A percentile compares a stretch with the other conserved stretches of the same genome.
phyloP scores from a whole-genome alignment of 2,329 filamentous ascomycete species.

The Colletotrichum orchidophilum region DNA sequence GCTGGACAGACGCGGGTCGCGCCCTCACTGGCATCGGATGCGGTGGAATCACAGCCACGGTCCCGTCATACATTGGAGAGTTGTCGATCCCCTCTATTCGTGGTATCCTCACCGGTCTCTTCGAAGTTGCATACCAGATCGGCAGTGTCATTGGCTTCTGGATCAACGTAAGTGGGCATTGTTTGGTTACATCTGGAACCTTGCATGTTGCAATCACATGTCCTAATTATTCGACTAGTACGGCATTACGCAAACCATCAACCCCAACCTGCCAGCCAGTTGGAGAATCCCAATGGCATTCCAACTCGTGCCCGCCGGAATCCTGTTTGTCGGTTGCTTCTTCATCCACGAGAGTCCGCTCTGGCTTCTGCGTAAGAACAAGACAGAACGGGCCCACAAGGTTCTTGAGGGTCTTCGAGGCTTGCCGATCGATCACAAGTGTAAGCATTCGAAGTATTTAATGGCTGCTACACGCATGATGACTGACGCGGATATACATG shows the following conservation, averaged over 20 bases:
- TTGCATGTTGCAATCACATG: background rate
- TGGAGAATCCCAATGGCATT: slow-evolving; percentile 62
- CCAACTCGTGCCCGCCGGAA: slow-evolving; percentile 52
- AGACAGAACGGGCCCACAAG: slow-evolving; percentile 38
- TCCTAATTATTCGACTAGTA: slow-evolving; percentile 36
- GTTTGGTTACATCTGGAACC: background rate
- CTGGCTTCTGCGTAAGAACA: slow-evolving; percentile 35
- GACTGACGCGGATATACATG: background rate
- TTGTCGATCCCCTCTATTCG: slow-evolving; percentile 66
- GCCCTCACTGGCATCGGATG: slow-evolving; percentile 66
- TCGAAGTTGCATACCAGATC: slow-evolving; percentile 62
- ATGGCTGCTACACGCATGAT: too few species aligned
- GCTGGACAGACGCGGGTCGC: slow-evolving; percentile 53
- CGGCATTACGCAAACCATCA: slow-evolving; percentile 51
- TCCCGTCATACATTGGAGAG: slow-evolving; percentile 72
- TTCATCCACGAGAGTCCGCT: slow-evolving; percentile 43
- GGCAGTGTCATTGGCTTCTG: slow-evolving; percentile 63
- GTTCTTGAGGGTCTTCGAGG: slow-evolving; percentile 54
- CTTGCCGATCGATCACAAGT: slow-evolving; percentile 50
- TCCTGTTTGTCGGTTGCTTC: slow-evolving; percentile 55
- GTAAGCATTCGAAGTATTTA: too few species aligned
- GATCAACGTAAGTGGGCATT: slow-evolving; percentile 44
- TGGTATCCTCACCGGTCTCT: slow-evolving; percentile 65
- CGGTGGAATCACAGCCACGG: slow-evolving; percentile 60
- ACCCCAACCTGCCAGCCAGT: slow-evolving; percentile 42